Base-by-base conservation (phyloP, 1,284 basidiomycete genomes). In the Marasmius sp. region DNA sequence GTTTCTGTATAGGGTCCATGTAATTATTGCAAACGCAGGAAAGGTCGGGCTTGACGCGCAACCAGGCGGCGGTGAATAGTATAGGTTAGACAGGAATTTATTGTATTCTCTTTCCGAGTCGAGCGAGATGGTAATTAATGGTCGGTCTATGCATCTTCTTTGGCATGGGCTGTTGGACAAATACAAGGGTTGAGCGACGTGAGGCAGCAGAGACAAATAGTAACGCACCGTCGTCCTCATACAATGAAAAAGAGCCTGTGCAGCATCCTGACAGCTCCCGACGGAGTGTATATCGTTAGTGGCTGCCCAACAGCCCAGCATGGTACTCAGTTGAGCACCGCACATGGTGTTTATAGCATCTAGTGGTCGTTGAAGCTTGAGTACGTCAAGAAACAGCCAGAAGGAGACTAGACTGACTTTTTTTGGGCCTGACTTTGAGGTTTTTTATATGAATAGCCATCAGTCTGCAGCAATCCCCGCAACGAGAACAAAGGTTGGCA, bases 261-360 rank as follows among this genome's bases (percentile, higher is more conserved):
- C 89, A 16, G 84, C 78, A 14, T 85, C 81, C 61, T 85, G 82
- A 74, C 95, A 98, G 33, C 77, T 68, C 1, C 80, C 79, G 10
- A 80, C 78, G 22, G 86, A 88, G 67, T 84, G 82, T 37, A 92
- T 66, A 74, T 97, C 94, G 37, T 81, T 80, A 3, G 86, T 84
- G 16, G 91, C 88, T 16, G 95, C 93, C 93, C 94, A 97, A 85
- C 88, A n/a, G 95, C 93, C 93, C 94, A 97, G 85, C 88, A 98
- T 92, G 57, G 87, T 78, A 11, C 89, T 82, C 61, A 97, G 83
- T 74, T 95, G 90, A 33, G 85, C 77, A 14, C 87, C 86, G 72
- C 94, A 95, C 64, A 91, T 82, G 54, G 84, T 85, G 50, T 81
- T 77, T 52, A 81, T 75, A 22, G 72, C 72, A 67, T 79, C 86